phyloP scores from a whole-genome alignment of 352 stramenopile species.

The Phytophthora brassicae region DNA sequence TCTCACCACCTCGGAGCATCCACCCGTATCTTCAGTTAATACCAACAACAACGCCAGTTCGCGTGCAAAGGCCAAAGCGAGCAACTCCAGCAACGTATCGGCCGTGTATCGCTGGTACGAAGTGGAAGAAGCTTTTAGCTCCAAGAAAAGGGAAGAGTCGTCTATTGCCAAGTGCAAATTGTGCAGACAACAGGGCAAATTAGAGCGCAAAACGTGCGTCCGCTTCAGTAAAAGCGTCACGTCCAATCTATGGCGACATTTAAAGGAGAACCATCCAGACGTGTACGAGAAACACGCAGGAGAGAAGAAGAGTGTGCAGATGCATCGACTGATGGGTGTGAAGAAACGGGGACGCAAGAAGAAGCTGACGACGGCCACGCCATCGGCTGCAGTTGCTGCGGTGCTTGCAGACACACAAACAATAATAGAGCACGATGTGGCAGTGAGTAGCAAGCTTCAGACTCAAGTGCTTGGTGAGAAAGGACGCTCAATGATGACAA shows the following conservation, averaged over 20 bases:
- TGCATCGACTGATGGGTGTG: slow-evolving; percentile 56
- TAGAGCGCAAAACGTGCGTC: slow-evolving; percentile 68
- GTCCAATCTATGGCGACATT: slow-evolving; percentile 79
- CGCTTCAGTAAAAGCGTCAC: slow-evolving; percentile 86
- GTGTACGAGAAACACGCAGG: slow-evolving; percentile 70
- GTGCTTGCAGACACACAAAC: no score
- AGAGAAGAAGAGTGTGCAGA: slow-evolving; percentile 80
- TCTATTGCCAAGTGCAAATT: slow-evolving; percentile 69
- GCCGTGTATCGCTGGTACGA: slow-evolving; percentile 84
- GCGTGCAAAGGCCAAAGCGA: not conserved
- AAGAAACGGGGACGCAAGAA: slow-evolving; percentile 71
- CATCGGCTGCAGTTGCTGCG: not conserved
- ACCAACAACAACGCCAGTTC: not conserved
- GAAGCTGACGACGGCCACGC: slow-evolving; percentile 18
- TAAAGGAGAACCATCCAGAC: slow-evolving; percentile 80
- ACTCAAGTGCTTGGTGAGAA: slow-evolving; percentile 10
- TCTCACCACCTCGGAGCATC: no score
- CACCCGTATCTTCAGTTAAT: no score
- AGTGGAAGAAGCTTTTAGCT: slow-evolving; percentile 54
- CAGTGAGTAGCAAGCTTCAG: slow-evolving; percentile 31
- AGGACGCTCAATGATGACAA: slow-evolving; percentile 9
- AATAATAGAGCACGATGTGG: no score
- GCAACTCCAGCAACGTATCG: slow-evolving; percentile 37
- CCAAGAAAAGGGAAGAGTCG: slow-evolving; percentile 76
- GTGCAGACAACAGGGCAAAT: slow-evolving; percentile 56